Evolutionary conservation across 2,329 filamentous ascomycete species (phyloP), one percentile per base, ranked within the genome.

Genomic region (Didymella lethalis): DNA sequence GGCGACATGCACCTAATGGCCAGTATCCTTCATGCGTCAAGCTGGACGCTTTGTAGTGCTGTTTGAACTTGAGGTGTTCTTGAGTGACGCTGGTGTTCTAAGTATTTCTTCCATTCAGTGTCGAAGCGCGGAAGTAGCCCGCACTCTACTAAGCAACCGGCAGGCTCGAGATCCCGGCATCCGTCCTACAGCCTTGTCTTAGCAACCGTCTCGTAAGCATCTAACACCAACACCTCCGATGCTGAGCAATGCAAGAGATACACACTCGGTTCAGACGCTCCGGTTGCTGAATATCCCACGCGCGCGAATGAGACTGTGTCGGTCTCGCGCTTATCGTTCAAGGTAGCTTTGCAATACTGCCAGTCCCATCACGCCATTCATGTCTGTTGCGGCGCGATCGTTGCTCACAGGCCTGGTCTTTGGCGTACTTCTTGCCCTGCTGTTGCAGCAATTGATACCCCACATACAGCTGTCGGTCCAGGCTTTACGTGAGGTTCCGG

Each of bases 371-470:
- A 62, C 64, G 62, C 64, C 50, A 49, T 46, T 23, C 59, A 71
- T 70, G 64, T 41, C 57, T 31, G 20, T 64, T 28, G 54, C 54
- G 20, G 50, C 59, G 51, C 65, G 63, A 57, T 68, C 68, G 36
- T 52, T 72, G 52, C 26, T 70, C 23, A 61, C 48, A 14, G 71
- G 71, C 8, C 59, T 74, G 14, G 45, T 74, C 45, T 59, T 65
- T 47, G 71, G 71, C 28, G 48, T 73, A 31, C 48, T 74, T 47
- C 64, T 75, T 23, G 72, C 69, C 23, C 26, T 72, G 32, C 26
- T 73, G 18, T 48, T 70, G 63, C 70, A 69, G 47, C 65, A 66
- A 28, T 25, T 69, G n/a, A 48, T 64, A 29, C 59, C 59, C 26
- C 57, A 57, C 43, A 52, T 58, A 46, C 64, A 68, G 64, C 64